Base-by-base conservation (phyloP, 371 early-diverging fungal species). In the Choanephora cucurbitarum region DNA sequence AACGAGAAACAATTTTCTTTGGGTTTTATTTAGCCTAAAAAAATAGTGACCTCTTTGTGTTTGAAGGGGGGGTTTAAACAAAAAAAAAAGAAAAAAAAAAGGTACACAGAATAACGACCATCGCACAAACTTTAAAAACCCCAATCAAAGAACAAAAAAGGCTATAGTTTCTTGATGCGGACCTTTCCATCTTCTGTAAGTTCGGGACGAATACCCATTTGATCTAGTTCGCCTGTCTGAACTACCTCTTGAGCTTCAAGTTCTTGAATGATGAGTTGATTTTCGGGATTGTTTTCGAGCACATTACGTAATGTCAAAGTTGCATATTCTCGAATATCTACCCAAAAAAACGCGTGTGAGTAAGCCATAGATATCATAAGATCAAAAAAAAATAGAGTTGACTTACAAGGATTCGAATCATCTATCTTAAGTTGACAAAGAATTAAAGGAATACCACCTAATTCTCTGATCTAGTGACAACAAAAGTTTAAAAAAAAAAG, bases 401-500 rank as follows among this genome's bases (percentile, higher is more conserved):
- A 62, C 85, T 84, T 82, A 85, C 89, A 91, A 70, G 91, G 91
- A 64, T 91, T 89, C 37, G 76, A 65, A 58, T 89, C 89, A 57
- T 91, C 91, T 63, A 89, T 87, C 39, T 78, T 79, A 62, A 86
- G 85, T 63, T 89, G 87, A 46, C 68, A 81, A 43, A 91, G 68
- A 45, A 91, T 73, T 18, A 78, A 60, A 11, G 72, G 69, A 46
- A 82, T 70, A 10, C 72, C 79, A 40, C 79, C 79, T 19, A 69
- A n/a, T 43, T 59, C 59, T 15, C 83, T 79, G 15, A 77, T 60
- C 81, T 81, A 53, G 23, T 23, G 7, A n/a, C 4, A 41, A 24
- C 22, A 9, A n/a, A n/a, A n/a, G n/a, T n/a, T n/a, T n/a, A n/a
- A n/a, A n/a, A n/a, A n/a, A n/a, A n/a, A n/a, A n/a, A n/a, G n/a